Percentiles rank a stretch among this genome's conserved stretches.
Conservation (phyloP, 2,329 filamentous ascomycete species). For the Pseudocercospora macadamiae region DNA sequence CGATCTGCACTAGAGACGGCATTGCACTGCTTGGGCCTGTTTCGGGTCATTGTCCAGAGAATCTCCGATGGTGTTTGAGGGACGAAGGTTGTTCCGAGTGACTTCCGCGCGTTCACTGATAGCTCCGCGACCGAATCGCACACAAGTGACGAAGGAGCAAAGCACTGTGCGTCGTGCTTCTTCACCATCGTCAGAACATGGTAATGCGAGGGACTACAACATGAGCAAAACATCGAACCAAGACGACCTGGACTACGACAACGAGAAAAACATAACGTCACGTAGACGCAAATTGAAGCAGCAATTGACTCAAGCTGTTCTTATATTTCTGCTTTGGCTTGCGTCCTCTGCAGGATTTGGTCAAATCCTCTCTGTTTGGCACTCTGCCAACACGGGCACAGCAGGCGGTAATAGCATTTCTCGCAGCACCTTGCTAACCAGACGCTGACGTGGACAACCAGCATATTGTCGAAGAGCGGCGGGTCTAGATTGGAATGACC, state of each 20-base stretch:
- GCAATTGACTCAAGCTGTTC: not conserved
- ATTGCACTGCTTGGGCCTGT: no score
- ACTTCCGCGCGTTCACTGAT: no score
- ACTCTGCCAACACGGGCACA: not conserved
- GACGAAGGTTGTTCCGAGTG: no score
- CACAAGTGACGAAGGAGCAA: no score
- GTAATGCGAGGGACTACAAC: no score
- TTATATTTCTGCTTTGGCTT: not conserved
- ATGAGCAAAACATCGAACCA: not conserved
- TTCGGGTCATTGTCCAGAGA: no score
- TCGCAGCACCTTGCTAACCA: not conserved
- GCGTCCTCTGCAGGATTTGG: not conserved
- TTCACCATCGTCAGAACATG: no score
- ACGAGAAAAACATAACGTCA: not conserved
- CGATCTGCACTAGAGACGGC: no score
- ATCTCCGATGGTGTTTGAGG: no score
- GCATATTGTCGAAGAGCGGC: constrained; percentile 1
- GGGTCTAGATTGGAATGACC: not conserved
- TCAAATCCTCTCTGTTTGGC: not conserved
- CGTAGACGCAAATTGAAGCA: not conserved
- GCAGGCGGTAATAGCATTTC: not conserved
- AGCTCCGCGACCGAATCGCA: no score
- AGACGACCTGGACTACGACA: not conserved
- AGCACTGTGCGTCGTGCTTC: no score
- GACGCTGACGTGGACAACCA: not conserved